Conservation (phyloP, 352 stramenopile genomes). For the Globisporangium mamillatum region DNA sequence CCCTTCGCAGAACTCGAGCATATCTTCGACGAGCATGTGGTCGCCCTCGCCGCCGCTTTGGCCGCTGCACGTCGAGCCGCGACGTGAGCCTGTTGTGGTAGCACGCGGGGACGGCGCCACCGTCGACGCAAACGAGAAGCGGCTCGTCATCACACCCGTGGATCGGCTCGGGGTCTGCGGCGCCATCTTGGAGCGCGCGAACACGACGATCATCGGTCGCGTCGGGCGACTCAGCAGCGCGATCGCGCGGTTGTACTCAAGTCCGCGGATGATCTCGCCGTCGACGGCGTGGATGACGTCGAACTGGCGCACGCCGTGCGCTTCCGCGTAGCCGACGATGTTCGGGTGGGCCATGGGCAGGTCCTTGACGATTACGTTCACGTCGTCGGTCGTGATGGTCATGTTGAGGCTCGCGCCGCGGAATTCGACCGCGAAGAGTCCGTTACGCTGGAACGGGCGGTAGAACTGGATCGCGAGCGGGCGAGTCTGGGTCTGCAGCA, state of each 20-base stretch:
- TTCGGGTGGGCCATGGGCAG: constrained; percentile 80
- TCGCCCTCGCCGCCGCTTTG: constrained; percentile 55
- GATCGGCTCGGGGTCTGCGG: constrained; percentile 54
- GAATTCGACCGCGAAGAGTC: constrained; percentile 83
- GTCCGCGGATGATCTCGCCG: constrained; percentile 69
- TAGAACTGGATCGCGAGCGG: constrained; percentile 83
- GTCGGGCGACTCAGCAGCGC: constrained; percentile 63
- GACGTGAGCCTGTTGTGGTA: constrained; percentile 23
- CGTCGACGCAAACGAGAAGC: constrained; percentile 73
- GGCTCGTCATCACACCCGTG: constrained; percentile 46
- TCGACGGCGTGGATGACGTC: constrained; percentile 81
- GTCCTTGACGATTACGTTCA: constrained; percentile 84
- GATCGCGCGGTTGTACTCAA: constrained; percentile 82
- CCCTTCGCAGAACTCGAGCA: constrained; percentile 83
- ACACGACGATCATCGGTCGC: constrained; percentile 79
- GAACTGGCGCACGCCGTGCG: constrained; percentile 75
- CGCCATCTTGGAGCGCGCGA: constrained; percentile 67
- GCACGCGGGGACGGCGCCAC: constrained; percentile 59
- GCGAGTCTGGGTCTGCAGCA: constrained; percentile 78
- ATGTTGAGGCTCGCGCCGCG: constrained; percentile 76
- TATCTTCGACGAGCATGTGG: constrained; percentile 73
- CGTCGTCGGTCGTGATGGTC: constrained; percentile 83
- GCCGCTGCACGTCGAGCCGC: constrained; percentile 40
- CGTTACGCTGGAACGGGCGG: constrained; percentile 70
- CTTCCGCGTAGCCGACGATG: constrained; percentile 80